phyloP scores from a whole-genome alignment of 768 basidiomycete genomes.

The Crassisporium funariophilum region DNA sequence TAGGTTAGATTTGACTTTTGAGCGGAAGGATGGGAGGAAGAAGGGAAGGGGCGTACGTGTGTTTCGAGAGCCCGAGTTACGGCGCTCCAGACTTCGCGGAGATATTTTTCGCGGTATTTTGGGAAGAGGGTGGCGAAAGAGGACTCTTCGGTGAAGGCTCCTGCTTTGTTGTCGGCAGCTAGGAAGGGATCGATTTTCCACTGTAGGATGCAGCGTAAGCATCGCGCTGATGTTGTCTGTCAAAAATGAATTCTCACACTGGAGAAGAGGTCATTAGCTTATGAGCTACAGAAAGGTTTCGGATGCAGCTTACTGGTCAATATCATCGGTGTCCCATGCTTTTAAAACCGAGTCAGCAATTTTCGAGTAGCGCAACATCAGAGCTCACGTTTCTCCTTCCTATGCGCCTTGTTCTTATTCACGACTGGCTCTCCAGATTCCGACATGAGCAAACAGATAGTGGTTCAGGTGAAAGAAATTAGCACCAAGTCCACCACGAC shows the following conservation, averaged over 20 bases:
- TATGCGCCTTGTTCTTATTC: slow-evolving; percentile 86
- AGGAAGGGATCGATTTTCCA: slow-evolving; percentile 91
- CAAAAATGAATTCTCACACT: slow-evolving; percentile 43
- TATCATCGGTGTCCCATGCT: slow-evolving; percentile 99
- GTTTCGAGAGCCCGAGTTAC: slow-evolving; percentile 83
- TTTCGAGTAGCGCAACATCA: not conserved
- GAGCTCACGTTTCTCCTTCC: slow-evolving; percentile 93
- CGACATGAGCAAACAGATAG: slow-evolving; percentile 35
- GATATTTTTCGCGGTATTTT: slow-evolving; percentile 96
- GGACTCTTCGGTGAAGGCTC: slow-evolving; percentile 91
- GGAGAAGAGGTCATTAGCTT: slow-evolving; percentile 3
- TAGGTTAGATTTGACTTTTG: not conserved
- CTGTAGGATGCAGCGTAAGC: slow-evolving; percentile 33
- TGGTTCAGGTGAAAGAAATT: slow-evolving; percentile 8
- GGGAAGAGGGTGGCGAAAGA: slow-evolving; percentile 98
- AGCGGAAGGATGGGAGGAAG: not conserved
- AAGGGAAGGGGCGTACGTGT: slow-evolving; percentile 54
- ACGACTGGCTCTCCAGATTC: slow-evolving; percentile 47
- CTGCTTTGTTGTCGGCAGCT: slow-evolving; percentile 74
- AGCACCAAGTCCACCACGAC: too few relatives aligned
- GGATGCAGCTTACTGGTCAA: slow-evolving; percentile 90
- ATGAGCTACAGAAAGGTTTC: too few relatives aligned
- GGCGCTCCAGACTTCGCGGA: slow-evolving; percentile 92
- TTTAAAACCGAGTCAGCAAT: slow-evolving; percentile 14
- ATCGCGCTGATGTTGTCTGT: too few relatives aligned